Evolutionary conservation across 2,329 filamentous ascomycete species (phyloP), one percentile per base, ranked within the genome.

Genomic region (Epichloe sp.): DNA sequence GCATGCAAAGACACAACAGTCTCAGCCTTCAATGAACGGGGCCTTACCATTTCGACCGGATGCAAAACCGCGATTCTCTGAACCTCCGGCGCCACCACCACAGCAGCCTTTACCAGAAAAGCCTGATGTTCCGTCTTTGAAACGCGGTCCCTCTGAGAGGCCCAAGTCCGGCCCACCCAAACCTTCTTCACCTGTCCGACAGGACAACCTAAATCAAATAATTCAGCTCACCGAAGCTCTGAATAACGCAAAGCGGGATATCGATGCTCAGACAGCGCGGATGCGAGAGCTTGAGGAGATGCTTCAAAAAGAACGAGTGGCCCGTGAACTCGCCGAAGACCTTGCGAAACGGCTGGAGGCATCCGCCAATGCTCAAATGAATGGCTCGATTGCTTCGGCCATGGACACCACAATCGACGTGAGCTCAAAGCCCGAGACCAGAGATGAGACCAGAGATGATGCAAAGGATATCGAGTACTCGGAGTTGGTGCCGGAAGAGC

Each of bases 61-160:
- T 61, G 73, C 83, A 41, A 91, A 93, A 60, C 80, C 86, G 4
- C 80, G 89, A 49, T 97, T 96, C 64, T 93, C 88, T 1, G 90
- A 96, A 52, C 91, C 91, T 48, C 91, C 91, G 4, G 91, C 90
- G 21, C 91, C 91, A 7, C 91, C 91, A 26, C 91, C 91, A 31
- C 89, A 95, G 59, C 90, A 95, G 59, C 91, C 91, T 14, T 73
- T 97, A 5, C 91, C 91, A 1, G 90, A 96, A 63, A 96, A 96
- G 65, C 91, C 91, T 0, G 88, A 95, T 66, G 80, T 77, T 0
- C 79, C 83, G 0, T 80, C 87, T 1, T 67, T 95, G 34, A 89
- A 87, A 63, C 79, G 89, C 51, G 77, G 76, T 4, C 82, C 86
- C 26, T 90, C 86, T 0, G 88, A 95, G 57, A 81, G 85, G 52